Evolutionary conservation across 2,329 filamentous ascomycete genomes (phyloP), one percentile per base, ranked within the genome.

Genomic region (Fusarium albidum): DNA sequence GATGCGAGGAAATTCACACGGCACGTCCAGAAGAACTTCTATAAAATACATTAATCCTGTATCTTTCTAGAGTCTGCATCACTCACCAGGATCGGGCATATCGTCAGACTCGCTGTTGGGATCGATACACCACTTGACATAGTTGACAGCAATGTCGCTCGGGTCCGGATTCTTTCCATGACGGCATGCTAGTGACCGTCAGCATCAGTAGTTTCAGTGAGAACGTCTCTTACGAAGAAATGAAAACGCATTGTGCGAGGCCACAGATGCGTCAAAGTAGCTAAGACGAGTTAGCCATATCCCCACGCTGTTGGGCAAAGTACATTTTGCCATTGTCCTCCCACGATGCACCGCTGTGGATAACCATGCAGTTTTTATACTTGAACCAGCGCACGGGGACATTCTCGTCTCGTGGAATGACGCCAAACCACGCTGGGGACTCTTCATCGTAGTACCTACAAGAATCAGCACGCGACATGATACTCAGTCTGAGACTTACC

Each of bases 351-450:
- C 39, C 39, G 3, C 18, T 41, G 26, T 41, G 39, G 12, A 41
- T 41, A 41, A 26, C 28, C 39, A 41, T 41, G 26, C 39, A 41
- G 15, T 41, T 41, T 14, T 41, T 41, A 14, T 41, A 41, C 26
- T 41, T 17, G 39, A 41, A 41, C 39, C 39, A 41, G 10, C 39
- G 39, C 0, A 41, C 9, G 2, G 39, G 39, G 5, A 15, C n/a
- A 9, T 11, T 41, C 9, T 11, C 26, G 15, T 41, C 8, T 14
- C 39, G 39, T 3, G 39, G 39, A 14, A 41, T 21, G 6, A 41
- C 39, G 7, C 39, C 39, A 9, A 41, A 41, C 39, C 39, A 41
- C 2, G 26, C 39, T 6, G 39, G 39, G 12, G 14, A 14, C 2
- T 41, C 3, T 4, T 41, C 39, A 11, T 41, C 39, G 26, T 41